These are phyloP conservation scores for Microsporum audouinii DNA, from an alignment of 2,329 filamentous ascomycete species.

Conservation along the genomic window DNA sequence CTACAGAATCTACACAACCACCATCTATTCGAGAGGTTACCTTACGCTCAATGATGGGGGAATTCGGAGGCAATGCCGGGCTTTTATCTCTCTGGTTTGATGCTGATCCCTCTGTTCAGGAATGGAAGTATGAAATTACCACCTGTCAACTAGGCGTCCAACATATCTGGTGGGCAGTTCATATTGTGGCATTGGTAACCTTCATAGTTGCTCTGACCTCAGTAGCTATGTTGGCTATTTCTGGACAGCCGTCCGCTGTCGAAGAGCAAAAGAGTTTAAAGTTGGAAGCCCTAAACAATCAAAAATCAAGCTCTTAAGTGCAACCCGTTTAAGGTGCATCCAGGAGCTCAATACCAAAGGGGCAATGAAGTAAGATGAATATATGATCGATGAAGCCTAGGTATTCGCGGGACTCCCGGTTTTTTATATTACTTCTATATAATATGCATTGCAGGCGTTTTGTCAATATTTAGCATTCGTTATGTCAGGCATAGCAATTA, in stretches of 20 bases:
- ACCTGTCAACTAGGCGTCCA: constrained; percentile 73
- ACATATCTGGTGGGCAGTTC: constrained; percentile 88
- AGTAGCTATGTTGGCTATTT: not conserved
- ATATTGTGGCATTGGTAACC: constrained; percentile 55
- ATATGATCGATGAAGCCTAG: not conserved
- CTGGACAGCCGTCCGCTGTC: not conserved
- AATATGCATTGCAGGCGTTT: constrained; percentile 1
- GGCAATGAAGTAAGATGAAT: not conserved
- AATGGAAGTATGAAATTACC: constrained; percentile 73
- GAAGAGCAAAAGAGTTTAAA: constrained; percentile 14
- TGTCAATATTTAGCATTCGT: not conserved
- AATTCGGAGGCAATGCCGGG: constrained; percentile 83
- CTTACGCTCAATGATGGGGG: constrained; percentile 96
- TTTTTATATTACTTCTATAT: not conserved
- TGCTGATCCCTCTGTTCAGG: constrained; percentile 42
- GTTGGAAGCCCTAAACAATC: constrained; percentile 15
- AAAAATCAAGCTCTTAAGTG: not conserved
- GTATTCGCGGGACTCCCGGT: not conserved
- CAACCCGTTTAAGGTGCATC: not conserved
- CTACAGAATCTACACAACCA: not conserved
- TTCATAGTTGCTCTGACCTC: constrained; percentile 24
- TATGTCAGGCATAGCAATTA: not conserved
- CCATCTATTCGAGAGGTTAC: constrained; percentile 69
- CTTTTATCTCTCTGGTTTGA: constrained; percentile 88
- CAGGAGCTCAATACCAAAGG: too few relatives aligned